Conservation (phyloP, 345 rosid species). For the Kernera saxatilis region DNA sequence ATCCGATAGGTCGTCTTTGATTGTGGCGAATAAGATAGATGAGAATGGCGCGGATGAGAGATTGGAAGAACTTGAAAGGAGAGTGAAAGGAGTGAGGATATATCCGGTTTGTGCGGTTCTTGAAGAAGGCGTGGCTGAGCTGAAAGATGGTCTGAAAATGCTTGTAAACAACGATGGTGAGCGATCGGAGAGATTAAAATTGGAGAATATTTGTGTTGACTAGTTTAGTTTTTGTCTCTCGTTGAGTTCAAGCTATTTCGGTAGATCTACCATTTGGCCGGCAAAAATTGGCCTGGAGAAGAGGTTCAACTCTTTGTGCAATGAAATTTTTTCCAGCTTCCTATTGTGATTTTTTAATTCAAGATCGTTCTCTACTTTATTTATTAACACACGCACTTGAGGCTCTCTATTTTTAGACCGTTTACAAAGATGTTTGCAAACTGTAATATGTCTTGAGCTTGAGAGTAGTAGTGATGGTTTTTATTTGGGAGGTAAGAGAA, state of each 20-base stretch:
- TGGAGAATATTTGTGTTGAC: constrained; percentile 46
- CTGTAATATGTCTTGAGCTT: too few species aligned
- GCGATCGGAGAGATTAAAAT: constrained; percentile 33
- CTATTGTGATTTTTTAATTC: too few species aligned
- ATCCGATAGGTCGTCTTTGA: constrained; percentile 62
- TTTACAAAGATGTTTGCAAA: too few species aligned
- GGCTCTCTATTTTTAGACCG: too few species aligned
- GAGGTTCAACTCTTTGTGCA: neutral
- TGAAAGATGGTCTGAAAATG: constrained; percentile 69
- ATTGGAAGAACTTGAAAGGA: constrained; percentile 52
- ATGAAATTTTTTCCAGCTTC: neutral
- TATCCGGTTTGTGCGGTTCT: constrained; percentile 75
- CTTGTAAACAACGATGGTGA: constrained; percentile 47
- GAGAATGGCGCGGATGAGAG: constrained; percentile 66
- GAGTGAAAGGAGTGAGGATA: constrained; percentile 57
- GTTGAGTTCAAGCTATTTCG: neutral
- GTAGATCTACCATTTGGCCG: neutral
- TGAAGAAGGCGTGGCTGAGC: constrained; percentile 77
- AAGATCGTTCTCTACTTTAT: neutral
- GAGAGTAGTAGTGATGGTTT: too few species aligned
- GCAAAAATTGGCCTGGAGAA: neutral
- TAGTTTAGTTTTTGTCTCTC: constrained; percentile 14
- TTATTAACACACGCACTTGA: neutral
- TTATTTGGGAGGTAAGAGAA: too few species aligned
- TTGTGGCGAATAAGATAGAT: constrained; percentile 85